Base-by-base conservation (phyloP, 208 protist species). In the Trypanosoma cruzi region DNA sequence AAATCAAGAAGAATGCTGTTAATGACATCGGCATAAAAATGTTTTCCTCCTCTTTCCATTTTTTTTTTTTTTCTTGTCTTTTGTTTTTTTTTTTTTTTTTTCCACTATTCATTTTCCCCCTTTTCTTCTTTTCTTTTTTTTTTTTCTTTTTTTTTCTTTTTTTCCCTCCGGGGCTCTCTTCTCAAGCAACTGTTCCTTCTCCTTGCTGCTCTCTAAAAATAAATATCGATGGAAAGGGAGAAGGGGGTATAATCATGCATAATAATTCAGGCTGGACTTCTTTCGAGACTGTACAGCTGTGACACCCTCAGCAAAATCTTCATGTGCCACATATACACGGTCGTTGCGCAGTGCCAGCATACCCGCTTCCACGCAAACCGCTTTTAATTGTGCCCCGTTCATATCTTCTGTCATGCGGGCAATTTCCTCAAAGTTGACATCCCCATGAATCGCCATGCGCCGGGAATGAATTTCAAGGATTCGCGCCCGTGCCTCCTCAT, bases 381-480 rank as follows among this genome's bases (percentile, higher is more conserved):
- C 99, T 89, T 99, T 99, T 22, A 99, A 89, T 89, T 99, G 98
- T 26, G 99, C 99, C 42, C 99, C 99, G 85, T 99, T 99, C 91
- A 99, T 99, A 85, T 99, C 99, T 32, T 99, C 98, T 18, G 98
- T 99, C 75, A 96, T 98, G 37, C 97, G 89, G 2, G 99, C 97
- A 4, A 99, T 86, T 89, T 99, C 99, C 71, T 99, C 94, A 77
- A 99, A 99, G 83, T 99, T 99, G 3, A 99, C 99, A 59, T 89
- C 81, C 26, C 46, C 75, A 82, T 85, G 71, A 14, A 99, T 68
- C 20, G 96, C 99, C 99, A 99, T 99, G 73, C 99, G 99, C 37
- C 98, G 87, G 0, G 97, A 99, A 84, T 99, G 99, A 74, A 99
- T 99, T 59, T 98, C 84, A 40, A 99, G 74, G 80, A 99, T 99